Evolutionary conservation across 2,329 filamentous ascomycete species (phyloP), one percentile per base, ranked within the genome.

Genomic region (Cercospora nicotianae): DNA sequence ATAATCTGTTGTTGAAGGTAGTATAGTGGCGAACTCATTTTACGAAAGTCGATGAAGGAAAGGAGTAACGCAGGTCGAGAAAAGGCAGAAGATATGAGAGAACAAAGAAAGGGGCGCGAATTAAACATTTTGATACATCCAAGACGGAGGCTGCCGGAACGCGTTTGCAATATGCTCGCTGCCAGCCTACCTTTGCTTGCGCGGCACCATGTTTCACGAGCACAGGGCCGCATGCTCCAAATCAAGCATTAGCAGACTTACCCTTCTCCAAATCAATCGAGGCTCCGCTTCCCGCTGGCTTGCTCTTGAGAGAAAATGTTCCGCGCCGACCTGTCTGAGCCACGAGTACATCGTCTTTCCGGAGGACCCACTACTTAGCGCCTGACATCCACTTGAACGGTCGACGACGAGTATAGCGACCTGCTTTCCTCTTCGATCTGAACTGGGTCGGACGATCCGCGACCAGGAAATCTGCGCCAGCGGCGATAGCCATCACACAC

Each of bases 401-500:
- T 6, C 28, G 28, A 20, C 55, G 28, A 36, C 12, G 55, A 59
- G 5, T 31, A 36, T 31, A 20, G 8, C 28, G 8, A 31, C 16
- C 55, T 31, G 30, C n/a, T 5, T 13, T 59, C 2, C 9, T 59
- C 55, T 36, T 59, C 28, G 18, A 9, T 33, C 18, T 23, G n/a
- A 8, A 59, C 16, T 28, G 55, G 10, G 30, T 23, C 5, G 16
- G 28, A 36, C n/a, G 30, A 23, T 64, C 62, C 23, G 30, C 48
- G 4, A 59, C n/a, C 5, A 64, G 20, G 10, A 64, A 59, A 4
- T 64, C 62, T n/a, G 62, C 62, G 12, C 62, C 62, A 18, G 62
- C 62, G 33, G 62, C 62, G 36, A 64, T 58, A 10, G 62, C 62
- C 62, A 64, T 64, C 7, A 64, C 30, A 16, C 53, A 64, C 4